Base-by-base conservation (phyloP, 1,284 basidiomycete genomes). In the Hypsizygus ulmarius region DNA sequence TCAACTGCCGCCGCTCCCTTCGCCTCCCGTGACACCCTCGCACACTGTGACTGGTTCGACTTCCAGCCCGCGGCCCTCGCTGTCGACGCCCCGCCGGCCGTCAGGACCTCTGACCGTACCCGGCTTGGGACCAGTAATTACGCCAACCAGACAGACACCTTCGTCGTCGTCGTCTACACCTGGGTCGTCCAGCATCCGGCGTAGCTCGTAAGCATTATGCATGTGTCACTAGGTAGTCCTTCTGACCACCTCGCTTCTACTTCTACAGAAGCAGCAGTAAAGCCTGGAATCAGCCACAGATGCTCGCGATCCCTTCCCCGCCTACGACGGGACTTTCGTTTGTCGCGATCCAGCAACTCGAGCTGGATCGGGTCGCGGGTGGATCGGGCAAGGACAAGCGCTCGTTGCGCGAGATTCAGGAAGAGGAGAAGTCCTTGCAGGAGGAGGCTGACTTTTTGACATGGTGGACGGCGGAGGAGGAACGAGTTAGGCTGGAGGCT, bases 381-480 rank as follows among this genome's bases (percentile, higher is more conserved):
- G 61, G 65, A 2, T 57, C 62, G 10, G 55, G 51, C 7, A 78
- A 75, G 56, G 79, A 79, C 44, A 80, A 81, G 54, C 74, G 78
- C 36, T 87, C 84, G 33, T 68, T 93, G 50, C 69, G 74, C n/a
- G 83, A 93, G 56, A 95, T 95, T 37, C 92, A 94, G 64, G 81
- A 84, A 50, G 90, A 95, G 64, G 93, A 94, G 64, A 69, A 74
- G 29, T 80, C 72, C 2, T 72, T 74, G 30, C 79, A 75, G 51
- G 74, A 73, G 29, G 91, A 93, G 65, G 80, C 72, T 1, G 87
- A 90, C 48, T 95, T 94, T 61, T 65, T 93, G 64, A 76, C 73
- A 53, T 94, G 91, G 92, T 94, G 92, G 91, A 72, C 79, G 1
- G 82, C 77, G 4, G 91, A 94, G 63, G 88, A 93, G 66, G 82